These are phyloP conservation scores for Tricholoma terreum DNA, from an alignment of 768 basidiomycete genomes.

Conservation along the genomic window DNA sequence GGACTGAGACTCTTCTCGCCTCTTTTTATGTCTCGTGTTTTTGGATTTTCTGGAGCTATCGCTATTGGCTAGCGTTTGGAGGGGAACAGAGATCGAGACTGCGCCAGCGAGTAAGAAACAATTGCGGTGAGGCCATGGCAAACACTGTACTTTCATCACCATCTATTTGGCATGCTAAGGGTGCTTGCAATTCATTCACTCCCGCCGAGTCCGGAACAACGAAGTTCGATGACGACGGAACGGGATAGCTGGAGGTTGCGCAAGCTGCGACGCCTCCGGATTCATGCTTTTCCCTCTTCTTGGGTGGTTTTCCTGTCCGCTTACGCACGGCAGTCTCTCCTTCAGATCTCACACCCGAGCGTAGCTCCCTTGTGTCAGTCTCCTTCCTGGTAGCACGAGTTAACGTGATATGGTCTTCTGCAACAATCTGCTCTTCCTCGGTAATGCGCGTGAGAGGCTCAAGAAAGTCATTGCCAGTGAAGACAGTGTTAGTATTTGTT, in stretches of 20 bases:
- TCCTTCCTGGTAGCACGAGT: background rate
- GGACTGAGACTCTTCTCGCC: background rate
- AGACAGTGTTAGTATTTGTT: background rate
- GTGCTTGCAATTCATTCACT: background rate
- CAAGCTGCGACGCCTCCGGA: background rate
- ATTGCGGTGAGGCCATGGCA: background rate
- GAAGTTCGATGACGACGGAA: background rate
- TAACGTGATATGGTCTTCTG: background rate
- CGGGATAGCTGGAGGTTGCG: background rate
- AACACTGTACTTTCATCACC: background rate
- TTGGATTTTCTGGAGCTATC: background rate
- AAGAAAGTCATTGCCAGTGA: background rate
- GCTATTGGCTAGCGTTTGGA: too few species aligned
- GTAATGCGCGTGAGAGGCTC: background rate
- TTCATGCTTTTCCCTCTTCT: constrained; percentile 11
- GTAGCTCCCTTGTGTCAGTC: background rate
- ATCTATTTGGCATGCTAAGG: background rate
- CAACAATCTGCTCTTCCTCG: background rate
- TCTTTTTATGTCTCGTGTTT: constrained; percentile 1
- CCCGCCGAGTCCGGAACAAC: background rate
- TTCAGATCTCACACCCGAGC: background rate
- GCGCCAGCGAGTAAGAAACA: background rate
- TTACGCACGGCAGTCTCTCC: background rate
- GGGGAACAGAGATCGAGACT: background rate
- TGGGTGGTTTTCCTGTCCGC: constrained; percentile 4